Conservation (phyloP, 805 yeast species). For the Candida sonorensis region DNA sequence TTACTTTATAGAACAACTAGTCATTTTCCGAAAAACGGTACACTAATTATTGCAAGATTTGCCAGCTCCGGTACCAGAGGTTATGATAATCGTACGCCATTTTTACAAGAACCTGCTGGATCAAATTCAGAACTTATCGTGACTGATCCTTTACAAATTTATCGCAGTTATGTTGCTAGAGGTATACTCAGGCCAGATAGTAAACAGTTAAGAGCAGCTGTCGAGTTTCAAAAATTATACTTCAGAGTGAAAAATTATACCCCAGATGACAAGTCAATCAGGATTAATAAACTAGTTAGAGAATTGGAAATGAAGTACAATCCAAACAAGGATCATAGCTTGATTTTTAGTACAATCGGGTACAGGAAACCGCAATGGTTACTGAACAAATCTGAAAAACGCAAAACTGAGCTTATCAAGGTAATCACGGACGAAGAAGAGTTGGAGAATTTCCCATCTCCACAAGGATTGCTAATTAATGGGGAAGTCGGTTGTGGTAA, state of each 20-base stretch:
- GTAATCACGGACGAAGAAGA: slow-evolving; percentile 58
- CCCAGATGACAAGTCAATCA: slow-evolving; percentile 44
- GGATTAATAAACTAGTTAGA: slow-evolving; percentile 33
- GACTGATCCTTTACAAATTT: slow-evolving; percentile 59
- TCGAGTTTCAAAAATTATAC: slow-evolving; percentile 56
- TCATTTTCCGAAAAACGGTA: too few relatives aligned
- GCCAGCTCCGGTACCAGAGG: slow-evolving; percentile 19
- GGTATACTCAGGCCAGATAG: slow-evolving; percentile 51
- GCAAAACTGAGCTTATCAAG: slow-evolving; percentile 35
- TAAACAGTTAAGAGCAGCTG: slow-evolving; percentile 54
- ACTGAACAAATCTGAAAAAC: slow-evolving; percentile 7
- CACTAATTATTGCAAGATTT: too few relatives aligned
- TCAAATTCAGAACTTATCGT: slow-evolving; percentile 7
- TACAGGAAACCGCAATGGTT: slow-evolving; percentile 28
- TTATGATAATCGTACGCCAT: slow-evolving; percentile 17
- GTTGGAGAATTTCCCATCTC: slow-evolving; percentile 44
- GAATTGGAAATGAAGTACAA: slow-evolving; percentile 25
- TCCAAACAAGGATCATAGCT: slow-evolving; percentile 11
- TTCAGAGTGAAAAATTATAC: slow-evolving; percentile 50
- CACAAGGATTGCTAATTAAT: slow-evolving; percentile 56
- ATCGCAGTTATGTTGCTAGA: slow-evolving; percentile 43
- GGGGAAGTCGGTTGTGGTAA: slow-evolving; percentile 75
- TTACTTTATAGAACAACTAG: too few relatives aligned
- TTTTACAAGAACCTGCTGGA: slow-evolving; percentile 3
- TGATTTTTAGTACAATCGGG: slow-evolving; percentile 22